Percentiles rank a stretch among this genome's conserved stretches.
Evolutionary conservation across 75 land plant genomes (phyloP).

Genomic region (Adiantum capillusveneris): DNA sequence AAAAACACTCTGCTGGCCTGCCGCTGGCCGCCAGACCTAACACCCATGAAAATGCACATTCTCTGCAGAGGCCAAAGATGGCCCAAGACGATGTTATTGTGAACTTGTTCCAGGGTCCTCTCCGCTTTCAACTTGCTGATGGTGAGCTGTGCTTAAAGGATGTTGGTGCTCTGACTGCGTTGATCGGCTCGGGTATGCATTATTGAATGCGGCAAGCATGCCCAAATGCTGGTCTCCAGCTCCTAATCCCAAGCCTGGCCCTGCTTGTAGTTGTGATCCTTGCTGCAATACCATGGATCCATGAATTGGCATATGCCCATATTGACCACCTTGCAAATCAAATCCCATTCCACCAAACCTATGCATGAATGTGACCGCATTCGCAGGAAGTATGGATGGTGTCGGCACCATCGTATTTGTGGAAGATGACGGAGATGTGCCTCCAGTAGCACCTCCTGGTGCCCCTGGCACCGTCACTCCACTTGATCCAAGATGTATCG

Average conservation of each 20-base stretch:
- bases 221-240: conserved; percentile 20
- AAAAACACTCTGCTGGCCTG: too few species aligned
- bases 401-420: conserved; percentile 13
- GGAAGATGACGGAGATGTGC: not conserved
- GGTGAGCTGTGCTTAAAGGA: conserved; percentile 18
- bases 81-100: conserved; percentile 14
- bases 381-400: conserved; percentile 9
- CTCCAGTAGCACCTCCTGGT: conserved; percentile 13
- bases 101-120: conserved; percentile 23
- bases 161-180: conserved; percentile 1
- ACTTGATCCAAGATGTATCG: conserved; percentile 28
- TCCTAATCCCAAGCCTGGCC: conserved; percentile 9
- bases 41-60: too few species aligned
- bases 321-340: conserved; percentile 14
- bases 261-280: conserved; percentile 29
- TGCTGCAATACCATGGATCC: conserved; percentile 67
- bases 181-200: conserved; percentile 38
- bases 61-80: too few species aligned
- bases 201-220: conserved; percentile 36
- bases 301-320: conserved; percentile 35
- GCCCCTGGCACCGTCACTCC: conserved; percentile 4
- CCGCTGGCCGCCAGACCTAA: too few species aligned
- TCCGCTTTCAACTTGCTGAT: conserved; percentile 34
- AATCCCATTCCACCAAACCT: conserved; percentile 24
- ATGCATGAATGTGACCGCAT: conserved; percentile 16